Conservation (phyloP, 2,329 filamentous ascomycete genomes). For the Alternaria arborescens region DNA sequence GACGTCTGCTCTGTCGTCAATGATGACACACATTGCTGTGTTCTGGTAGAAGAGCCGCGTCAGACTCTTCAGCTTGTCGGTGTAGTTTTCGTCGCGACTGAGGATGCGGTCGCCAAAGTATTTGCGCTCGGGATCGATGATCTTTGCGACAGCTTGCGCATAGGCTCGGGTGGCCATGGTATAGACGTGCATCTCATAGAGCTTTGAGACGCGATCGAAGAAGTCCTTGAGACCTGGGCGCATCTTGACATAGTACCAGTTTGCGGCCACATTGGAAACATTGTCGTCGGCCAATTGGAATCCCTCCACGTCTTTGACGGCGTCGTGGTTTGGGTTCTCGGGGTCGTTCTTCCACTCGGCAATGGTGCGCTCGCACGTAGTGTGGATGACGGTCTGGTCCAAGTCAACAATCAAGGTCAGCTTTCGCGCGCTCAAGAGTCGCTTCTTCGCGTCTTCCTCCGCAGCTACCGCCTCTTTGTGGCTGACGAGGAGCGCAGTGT, state of each 20-base stretch:
- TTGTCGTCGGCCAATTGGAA: slow-evolving; percentile 89
- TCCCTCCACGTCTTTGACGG: slow-evolving; percentile 84
- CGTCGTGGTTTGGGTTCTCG: slow-evolving; percentile 87
- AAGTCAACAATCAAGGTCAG: slow-evolving; percentile 95
- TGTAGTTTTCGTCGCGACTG: slow-evolving; percentile 96
- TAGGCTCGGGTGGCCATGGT: slow-evolving; percentile 99
- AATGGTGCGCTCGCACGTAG: slow-evolving; percentile 94
- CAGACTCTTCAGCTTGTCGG: slow-evolving; percentile 87
- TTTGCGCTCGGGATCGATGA: slow-evolving; percentile 88
- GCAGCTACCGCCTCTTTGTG: slow-evolving; percentile 79
- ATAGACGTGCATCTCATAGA: slow-evolving; percentile 97
- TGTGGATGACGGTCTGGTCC: slow-evolving; percentile 98
- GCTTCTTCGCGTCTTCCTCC: slow-evolving; percentile 85
- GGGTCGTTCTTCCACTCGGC: slow-evolving; percentile 94
- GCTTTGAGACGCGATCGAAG: slow-evolving; percentile 75
- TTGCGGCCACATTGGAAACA: slow-evolving; percentile 46
- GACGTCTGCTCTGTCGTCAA: slow-evolving; percentile 95
- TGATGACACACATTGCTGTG: slow-evolving; percentile 99
- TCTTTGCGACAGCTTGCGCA: slow-evolving; percentile 86
- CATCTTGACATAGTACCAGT: slow-evolving; percentile 97
- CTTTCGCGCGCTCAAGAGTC: slow-evolving; percentile 81
- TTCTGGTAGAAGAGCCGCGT: slow-evolving; percentile 93
- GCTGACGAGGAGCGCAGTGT: slow-evolving; percentile 86
- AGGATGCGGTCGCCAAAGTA: slow-evolving; percentile 95
- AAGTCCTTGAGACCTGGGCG: slow-evolving; percentile 86